A percentile compares a stretch with the other conserved stretches of the same genome.
Conservation (phyloP, 805 yeast species). For the Tetrapisispora pingtungensis region DNA sequence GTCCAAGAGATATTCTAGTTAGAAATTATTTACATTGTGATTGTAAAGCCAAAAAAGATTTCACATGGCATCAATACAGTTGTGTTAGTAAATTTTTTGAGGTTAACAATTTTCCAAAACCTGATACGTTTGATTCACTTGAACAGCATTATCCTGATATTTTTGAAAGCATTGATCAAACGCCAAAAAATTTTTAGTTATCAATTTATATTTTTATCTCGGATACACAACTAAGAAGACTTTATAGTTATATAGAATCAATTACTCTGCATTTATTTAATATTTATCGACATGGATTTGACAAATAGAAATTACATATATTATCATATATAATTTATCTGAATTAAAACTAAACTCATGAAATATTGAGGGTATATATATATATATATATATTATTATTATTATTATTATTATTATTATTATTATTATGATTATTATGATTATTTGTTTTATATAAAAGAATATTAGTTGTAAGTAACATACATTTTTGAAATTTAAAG, state of each 20-base stretch:
- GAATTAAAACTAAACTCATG: too few species aligned
- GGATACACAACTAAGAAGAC: too few species aligned
- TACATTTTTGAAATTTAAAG: constrained; percentile 11
- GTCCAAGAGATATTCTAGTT: constrained; percentile 39
- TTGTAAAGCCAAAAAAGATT: constrained; percentile 49
- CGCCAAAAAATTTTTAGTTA: not conserved
- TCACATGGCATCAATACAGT: constrained; percentile 56
- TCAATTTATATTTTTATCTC: too few species aligned
- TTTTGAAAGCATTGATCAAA: not conserved
- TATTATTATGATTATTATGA: too few species aligned
- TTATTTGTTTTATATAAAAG: too few species aligned
- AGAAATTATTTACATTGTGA: constrained; percentile 48
- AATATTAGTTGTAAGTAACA: not conserved
- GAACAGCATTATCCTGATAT: constrained; percentile 1
- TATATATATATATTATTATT: too few species aligned
- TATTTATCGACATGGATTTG: too few species aligned
- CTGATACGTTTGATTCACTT: not conserved
- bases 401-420: too few species aligned
- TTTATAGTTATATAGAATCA: too few species aligned
- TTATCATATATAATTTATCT: too few species aligned
- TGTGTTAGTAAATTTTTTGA: constrained; percentile 45
- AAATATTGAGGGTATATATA: too few species aligned
- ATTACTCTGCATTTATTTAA: not conserved
- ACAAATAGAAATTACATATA: too few species aligned
- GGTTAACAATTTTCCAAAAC: constrained; percentile 7